These are phyloP conservation scores for Agrocybe praecox DNA, from an alignment of 768 basidiomycete genomes.

Conservation along the genomic window DNA sequence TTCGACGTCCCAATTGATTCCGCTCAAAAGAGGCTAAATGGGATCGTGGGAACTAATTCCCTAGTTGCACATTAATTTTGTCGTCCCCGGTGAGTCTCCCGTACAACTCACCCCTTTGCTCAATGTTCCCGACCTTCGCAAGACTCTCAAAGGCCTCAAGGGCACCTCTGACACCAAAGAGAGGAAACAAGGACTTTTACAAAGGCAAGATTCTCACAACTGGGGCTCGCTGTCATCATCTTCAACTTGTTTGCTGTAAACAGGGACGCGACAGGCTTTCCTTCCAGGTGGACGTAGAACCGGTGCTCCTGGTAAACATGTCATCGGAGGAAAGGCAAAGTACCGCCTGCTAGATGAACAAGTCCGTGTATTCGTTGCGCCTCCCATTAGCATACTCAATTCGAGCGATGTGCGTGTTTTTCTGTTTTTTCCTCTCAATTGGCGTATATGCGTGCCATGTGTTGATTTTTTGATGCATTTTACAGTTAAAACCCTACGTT, in stretches of 20 bases:
- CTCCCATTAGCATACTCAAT: slow-evolving; percentile 65
- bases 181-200: slow-evolving; percentile 95
- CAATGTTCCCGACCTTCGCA: slow-evolving; percentile 72
- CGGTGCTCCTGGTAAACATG: slow-evolving; percentile 86
- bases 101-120: slow-evolving; percentile 4
- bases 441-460: too few species aligned
- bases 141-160: slow-evolving; percentile 84
- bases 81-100: slow-evolving; percentile 3
- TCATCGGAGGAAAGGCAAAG: slow-evolving; percentile 74
- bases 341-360: slow-evolving; percentile 82
- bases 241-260: not conserved
- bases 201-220: slow-evolving; percentile 62
- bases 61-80: slow-evolving; percentile 10
- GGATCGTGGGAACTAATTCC: too few species aligned
- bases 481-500: slow-evolving; percentile 75
- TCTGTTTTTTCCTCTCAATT: not conserved
- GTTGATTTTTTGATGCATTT: not conserved
- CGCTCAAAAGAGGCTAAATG: too few species aligned
- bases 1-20: too few species aligned
- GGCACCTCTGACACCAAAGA: slow-evolving; percentile 79
- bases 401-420: slow-evolving; percentile 51
- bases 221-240: too few species aligned
- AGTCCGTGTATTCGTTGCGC: slow-evolving; percentile 84
- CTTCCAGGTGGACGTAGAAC: slow-evolving; percentile 86
- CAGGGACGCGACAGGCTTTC: slow-evolving; percentile 78